Percentiles rank a stretch among this genome's conserved stretches.
phyloP scores from a whole-genome alignment of 78 protist genomes.

The Dictyostelium capitatum region DNA sequence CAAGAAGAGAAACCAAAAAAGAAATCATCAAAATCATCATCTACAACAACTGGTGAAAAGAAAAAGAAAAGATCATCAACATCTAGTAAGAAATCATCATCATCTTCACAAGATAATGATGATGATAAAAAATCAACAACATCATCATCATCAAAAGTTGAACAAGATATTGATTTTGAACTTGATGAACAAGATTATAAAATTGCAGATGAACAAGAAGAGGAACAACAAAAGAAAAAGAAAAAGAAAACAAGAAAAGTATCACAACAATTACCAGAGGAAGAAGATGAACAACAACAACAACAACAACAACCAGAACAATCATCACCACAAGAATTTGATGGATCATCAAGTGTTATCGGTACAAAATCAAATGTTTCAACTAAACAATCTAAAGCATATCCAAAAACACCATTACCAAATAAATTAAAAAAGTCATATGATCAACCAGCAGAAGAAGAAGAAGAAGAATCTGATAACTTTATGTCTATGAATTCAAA shows the following conservation, averaged over 20 bases:
- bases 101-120: background rate
- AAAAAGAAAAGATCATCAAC: constrained; percentile 1
- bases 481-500: background rate
- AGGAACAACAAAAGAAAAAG: constrained; percentile 8
- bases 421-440: constrained; percentile 6
- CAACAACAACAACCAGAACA: constrained; percentile 6
- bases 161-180: background rate
- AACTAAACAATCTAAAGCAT: constrained; percentile 5
- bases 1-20: constrained; percentile 1
- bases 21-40: background rate
- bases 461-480: constrained; percentile 4
- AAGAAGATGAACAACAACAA: background rate
- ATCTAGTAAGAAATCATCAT: background rate
- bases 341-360: constrained; percentile 29
- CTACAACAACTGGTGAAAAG: background rate
- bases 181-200: background rate
- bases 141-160: background rate
- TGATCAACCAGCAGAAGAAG: background rate
- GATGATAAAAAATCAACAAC: background rate
- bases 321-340: background rate
- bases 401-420: constrained; percentile 45
- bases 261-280: background rate
- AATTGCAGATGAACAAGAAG: background rate
- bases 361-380: constrained; percentile 14
- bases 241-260: background rate